phyloP scores from a whole-genome alignment of 768 basidiomycete genomes.

The Boletus sensibilis region DNA sequence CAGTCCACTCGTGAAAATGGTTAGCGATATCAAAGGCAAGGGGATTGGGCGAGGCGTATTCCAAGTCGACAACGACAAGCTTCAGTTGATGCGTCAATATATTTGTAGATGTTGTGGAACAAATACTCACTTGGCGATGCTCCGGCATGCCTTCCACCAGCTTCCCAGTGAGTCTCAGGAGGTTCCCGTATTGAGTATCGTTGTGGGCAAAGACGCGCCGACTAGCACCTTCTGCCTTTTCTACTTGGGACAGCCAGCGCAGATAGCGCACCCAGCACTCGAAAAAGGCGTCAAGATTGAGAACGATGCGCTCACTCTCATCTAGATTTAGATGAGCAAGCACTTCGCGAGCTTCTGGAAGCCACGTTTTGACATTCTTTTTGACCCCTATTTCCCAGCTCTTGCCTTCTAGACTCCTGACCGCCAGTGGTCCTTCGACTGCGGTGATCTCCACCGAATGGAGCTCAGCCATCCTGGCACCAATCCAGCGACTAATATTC shows the following conservation, averaged over 20 bases:
- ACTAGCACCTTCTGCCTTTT: slow-evolving; percentile 58
- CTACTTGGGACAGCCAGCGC: slow-evolving; percentile 62
- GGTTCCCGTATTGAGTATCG: slow-evolving; percentile 94
- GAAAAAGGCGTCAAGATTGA: slow-evolving; percentile 66
- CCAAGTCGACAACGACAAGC: slow-evolving; percentile 97
- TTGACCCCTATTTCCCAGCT: slow-evolving; percentile 59
- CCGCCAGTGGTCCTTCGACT: slow-evolving; percentile 49
- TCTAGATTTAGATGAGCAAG: slow-evolving; percentile 57
- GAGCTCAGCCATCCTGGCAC: slow-evolving; percentile 92
- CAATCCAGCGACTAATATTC: slow-evolving; percentile 79
- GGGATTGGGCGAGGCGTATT: slow-evolving; percentile 92
- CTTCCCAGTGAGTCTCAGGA: slow-evolving; percentile 63
- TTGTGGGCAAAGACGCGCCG: slow-evolving; percentile 85
- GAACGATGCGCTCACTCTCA: slow-evolving; percentile 43
- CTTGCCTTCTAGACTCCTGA: slow-evolving; percentile 41
- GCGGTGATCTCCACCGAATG: slow-evolving; percentile 84
- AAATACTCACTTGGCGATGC: slow-evolving; percentile 67
- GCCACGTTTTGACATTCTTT: slow-evolving; percentile 72
- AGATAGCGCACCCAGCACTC: slow-evolving; percentile 67
- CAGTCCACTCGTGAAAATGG: slow-evolving; percentile 97
- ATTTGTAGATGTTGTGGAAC: background rate
- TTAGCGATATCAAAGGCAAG: slow-evolving; percentile 95
- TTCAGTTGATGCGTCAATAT: slow-evolving; percentile 35
- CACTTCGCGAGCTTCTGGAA: slow-evolving; percentile 70
- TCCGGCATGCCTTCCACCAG: slow-evolving; percentile 57